Evolutionary conservation across 1,139 yeast species (phyloP), one percentile per base, ranked within the genome.

Genomic region (Debaryomyces psychrophilus): DNA sequence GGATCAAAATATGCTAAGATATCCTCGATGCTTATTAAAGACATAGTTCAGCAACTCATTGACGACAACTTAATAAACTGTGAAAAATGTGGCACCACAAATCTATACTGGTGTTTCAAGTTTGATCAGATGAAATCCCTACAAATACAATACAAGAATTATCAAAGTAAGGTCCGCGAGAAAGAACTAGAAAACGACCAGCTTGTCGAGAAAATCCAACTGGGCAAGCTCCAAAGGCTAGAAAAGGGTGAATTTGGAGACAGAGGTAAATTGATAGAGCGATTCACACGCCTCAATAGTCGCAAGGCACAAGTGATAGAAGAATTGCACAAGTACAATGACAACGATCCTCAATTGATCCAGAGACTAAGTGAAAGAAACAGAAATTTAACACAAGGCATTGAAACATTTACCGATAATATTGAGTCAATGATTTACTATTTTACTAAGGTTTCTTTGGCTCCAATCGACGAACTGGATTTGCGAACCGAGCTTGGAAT

Each of bases 11-110:
- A 55, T 37, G 68, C 73, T 1, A 81, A 81, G 0, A 67, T 75
- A 11, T 68, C 76, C 12, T 58, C 79, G 0, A 78, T 78, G 79
- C 74, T 75, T 46, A 75, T 79, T 42, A 80, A 80, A 51, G 82
- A 75, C 9, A 52, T 79, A 5, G 58, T 80, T 8, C 74, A 73
- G 43, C 56, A 59, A 11, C 64, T 80, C 48, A 61, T 78, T 5
- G 82, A 79, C 51, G 80, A 76, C 35, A 69, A 68, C 0, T 55
- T 78, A 31, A 68, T 81, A 6, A 71, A 71, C 38, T 69, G 71
- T 36, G 82, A 78, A 50, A 81, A 79, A 60, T 77, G 83, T 55
- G 85, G 85, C 0, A 65, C 68, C 9, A 70, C 79, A 3, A 79
- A 78, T 48, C 65, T 79, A 14, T 81, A 79, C 55, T 80, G 85